A percentile compares a stretch with the other conserved stretches of the same genome.
These are phyloP conservation scores for Saturnispora ahearnii DNA, from an alignment of 805 yeast genomes.

Conservation along the genomic window DNA sequence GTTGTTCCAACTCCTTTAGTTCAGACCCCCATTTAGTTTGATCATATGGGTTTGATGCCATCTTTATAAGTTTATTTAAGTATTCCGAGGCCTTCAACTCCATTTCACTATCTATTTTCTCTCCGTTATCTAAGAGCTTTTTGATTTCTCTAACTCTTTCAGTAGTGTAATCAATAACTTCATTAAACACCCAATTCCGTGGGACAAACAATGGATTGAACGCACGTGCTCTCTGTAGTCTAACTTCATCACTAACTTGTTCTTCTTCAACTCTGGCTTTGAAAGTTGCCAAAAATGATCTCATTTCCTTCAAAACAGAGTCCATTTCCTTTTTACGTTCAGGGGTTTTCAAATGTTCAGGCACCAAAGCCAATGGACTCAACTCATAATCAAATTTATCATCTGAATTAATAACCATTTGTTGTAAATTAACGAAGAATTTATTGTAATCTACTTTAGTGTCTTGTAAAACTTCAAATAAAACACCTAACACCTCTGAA, in stretches of 20 bases:
- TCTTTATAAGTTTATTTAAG: slow-evolving; percentile 52
- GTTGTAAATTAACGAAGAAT: slow-evolving; percentile 62
- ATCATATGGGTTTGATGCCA: slow-evolving; percentile 74
- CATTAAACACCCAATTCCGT: slow-evolving; percentile 77
- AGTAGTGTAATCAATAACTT: slow-evolving; percentile 51
- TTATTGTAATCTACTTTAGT: slow-evolving; percentile 71
- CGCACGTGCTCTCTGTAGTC: slow-evolving; percentile 34
- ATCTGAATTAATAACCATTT: slow-evolving; percentile 28
- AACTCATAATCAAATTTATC: slow-evolving; percentile 24
- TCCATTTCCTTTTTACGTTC: slow-evolving; percentile 20
- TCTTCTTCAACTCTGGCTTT: slow-evolving; percentile 30
- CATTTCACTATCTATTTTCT: slow-evolving; percentile 33
- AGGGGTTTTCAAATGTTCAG: slow-evolving; percentile 21
- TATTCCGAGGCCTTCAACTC: slow-evolving; percentile 20
- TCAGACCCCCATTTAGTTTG: slow-evolving; percentile 57
- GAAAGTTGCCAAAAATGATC: slow-evolving; percentile 47
- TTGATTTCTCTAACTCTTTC: slow-evolving; percentile 4
- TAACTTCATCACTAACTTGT: slow-evolving; percentile 28
- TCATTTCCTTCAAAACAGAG: slow-evolving; percentile 34
- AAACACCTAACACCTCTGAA: slow-evolving; percentile 42
- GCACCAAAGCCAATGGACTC: slow-evolving; percentile 21
- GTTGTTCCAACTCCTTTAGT: slow-evolving; percentile 45
- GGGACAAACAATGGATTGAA: slow-evolving; percentile 78
- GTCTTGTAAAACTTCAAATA: slow-evolving; percentile 50
- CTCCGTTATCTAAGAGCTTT: slow-evolving; percentile 32